Conservation (phyloP, 441 rosid genomes). For the Pelargonium citronellum region DNA sequence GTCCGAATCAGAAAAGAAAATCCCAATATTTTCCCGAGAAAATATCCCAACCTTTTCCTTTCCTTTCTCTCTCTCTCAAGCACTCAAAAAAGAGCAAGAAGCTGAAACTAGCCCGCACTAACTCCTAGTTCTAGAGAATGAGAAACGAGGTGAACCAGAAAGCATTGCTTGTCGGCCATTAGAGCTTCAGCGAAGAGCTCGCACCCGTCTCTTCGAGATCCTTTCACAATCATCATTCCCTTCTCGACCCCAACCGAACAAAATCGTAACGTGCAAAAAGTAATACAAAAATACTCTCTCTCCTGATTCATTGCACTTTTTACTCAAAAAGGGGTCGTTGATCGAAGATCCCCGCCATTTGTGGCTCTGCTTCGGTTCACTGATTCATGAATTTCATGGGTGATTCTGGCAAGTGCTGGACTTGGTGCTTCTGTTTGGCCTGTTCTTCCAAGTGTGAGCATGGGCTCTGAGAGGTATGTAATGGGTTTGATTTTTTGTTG, state of each 20-base stretch:
- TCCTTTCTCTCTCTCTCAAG: neutral
- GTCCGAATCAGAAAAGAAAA: constrained; percentile 2
- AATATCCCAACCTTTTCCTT: neutral
- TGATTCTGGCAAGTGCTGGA: neutral
- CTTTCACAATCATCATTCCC: constrained; percentile 19
- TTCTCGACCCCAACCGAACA: constrained; percentile 23
- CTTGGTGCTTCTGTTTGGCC: neutral
- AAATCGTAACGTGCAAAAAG: neutral
- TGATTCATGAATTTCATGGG: constrained; percentile 23
- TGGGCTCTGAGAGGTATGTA: neutral
- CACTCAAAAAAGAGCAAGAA: neutral
- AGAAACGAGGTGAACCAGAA: constrained; percentile 33
- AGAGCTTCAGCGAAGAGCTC: constrained; percentile 43
- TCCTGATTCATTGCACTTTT: constrained; percentile 26
- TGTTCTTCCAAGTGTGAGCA: no score
- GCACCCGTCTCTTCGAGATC: constrained; percentile 22
- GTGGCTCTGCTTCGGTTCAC: constrained; percentile 15
- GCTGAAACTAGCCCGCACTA: neutral
- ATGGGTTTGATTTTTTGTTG: neutral
- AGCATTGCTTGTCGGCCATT: constrained; percentile 86
- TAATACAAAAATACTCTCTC: neutral
- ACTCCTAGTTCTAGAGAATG: constrained; percentile 16
- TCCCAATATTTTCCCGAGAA: neutral
- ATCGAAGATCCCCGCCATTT: constrained; percentile 29
- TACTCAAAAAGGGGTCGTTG: constrained; percentile 1